Evolutionary conservation across 2,329 filamentous ascomycete genomes (phyloP), one percentile per base, ranked within the genome.

Genomic region (Amesomyces nigricolor): DNA sequence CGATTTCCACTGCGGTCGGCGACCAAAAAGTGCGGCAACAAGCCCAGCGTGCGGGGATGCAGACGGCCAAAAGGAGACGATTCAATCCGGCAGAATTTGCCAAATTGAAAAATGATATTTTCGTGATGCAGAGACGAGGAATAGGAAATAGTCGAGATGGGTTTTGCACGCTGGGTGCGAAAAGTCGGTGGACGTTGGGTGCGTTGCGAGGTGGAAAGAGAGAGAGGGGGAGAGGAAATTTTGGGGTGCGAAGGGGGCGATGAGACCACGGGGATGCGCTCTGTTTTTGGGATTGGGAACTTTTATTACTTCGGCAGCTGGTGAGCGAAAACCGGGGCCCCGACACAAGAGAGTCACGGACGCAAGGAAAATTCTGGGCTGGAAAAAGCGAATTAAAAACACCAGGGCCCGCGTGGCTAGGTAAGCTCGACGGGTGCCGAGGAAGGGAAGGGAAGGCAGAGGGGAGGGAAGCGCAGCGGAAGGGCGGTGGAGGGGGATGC

Each of bases 291-390:
- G 67, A 68, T 64, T 72, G 72, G 68, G 67, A 68, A 64, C 72
- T 71, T 71, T 73, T 71, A 72, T 67, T 70, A 59, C 70, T 72
- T 71, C 72, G 22, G 71, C 71, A 68, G 70, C 67, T 70, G 68
- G 66, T 63, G 62, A 68, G 66, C 68, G 68, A 77, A 77, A 78
- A 77, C 72, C 73, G 75, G 75, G 75, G 74, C 75, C 61, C 57
- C 63, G 63, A 56, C 58, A 60, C 61, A 64, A 62, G 61, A 66
- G 56, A 65, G 65, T 67, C 64, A 62, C 62, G 69, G 65, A 71
- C 65, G 64, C 68, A 67, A 63, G 65, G 67, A 67, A 68, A 72
- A 60, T 61, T 61, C 61, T 58, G 51, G 56, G 58, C 53, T 54
- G 58, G 55, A 60, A 63, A 63, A 61, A 58, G 59, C 60, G 62